Percentiles rank a stretch among this genome's conserved stretches.
Evolutionary conservation across 164 flowering plant genomes (phyloP).

Genomic region (Buxus sempervirens): DNA sequence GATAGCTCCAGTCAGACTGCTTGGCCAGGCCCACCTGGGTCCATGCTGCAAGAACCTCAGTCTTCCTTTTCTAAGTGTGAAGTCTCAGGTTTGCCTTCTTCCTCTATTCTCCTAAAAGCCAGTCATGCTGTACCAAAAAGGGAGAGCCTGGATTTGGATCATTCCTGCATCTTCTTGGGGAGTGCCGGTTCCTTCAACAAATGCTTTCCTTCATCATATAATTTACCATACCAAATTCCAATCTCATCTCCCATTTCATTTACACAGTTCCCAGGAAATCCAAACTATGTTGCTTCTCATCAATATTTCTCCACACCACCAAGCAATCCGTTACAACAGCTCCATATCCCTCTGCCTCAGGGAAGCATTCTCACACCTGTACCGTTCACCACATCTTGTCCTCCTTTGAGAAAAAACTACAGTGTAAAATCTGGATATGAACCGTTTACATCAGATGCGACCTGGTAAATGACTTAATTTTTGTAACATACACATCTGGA

Average conservation of each 20-base stretch:
- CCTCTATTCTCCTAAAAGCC: not conserved
- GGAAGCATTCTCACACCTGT: constrained; percentile 7
- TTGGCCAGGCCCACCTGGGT: constrained; percentile 27
- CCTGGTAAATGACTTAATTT: no score
- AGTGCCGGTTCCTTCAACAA: not conserved
- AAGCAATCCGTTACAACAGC: not conserved
- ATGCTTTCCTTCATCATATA: constrained; percentile 6
- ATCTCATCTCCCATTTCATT: constrained; percentile 12
- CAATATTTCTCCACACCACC: constrained; percentile 8
- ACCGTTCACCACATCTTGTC: not conserved
- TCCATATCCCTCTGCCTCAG: not conserved
- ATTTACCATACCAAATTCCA: not conserved
- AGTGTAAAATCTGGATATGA: not conserved
- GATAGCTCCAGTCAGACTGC: constrained; percentile 6
- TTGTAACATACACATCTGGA: no score
- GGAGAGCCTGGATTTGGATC: constrained; percentile 14
- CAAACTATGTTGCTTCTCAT: not conserved
- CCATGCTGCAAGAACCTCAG: constrained; percentile 13
- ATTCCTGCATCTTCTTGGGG: constrained; percentile 7
- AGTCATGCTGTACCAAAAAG: not conserved
- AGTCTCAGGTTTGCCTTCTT: not conserved
- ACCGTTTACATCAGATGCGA: not conserved
- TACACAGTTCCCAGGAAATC: constrained; percentile 17
- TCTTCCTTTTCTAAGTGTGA: constrained; percentile 2
- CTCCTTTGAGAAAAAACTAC: not conserved